phyloP scores from a whole-genome alignment of 768 basidiomycete species.

The Phaeolepiota aurea region DNA sequence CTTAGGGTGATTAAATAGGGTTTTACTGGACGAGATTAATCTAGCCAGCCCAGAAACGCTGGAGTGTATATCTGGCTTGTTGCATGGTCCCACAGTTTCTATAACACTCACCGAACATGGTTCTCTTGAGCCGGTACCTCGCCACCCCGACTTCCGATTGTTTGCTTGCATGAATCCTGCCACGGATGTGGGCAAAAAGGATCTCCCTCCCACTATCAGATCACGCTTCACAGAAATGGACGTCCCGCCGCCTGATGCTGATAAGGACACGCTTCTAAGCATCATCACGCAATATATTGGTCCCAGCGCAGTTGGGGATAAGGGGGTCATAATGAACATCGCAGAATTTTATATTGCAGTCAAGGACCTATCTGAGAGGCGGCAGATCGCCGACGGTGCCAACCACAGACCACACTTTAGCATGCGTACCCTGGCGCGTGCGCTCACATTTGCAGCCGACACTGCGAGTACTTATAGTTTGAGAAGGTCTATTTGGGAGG shows the following conservation, averaged over 20 bases:
- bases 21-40: slow-evolving; percentile 94
- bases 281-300: slow-evolving; percentile 91
- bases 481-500: slow-evolving; percentile 89
- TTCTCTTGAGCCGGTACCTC: slow-evolving; percentile 78
- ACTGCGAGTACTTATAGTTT: slow-evolving; percentile 70
- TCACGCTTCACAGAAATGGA: slow-evolving; percentile 93
- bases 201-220: slow-evolving; percentile 85
- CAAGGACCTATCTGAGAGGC: slow-evolving; percentile 63
- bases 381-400: slow-evolving; percentile 85
- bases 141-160: slow-evolving; percentile 91
- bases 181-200: slow-evolving; percentile 97
- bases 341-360: slow-evolving; percentile 85
- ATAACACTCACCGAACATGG: slow-evolving; percentile 93
- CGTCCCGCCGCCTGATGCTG: slow-evolving; percentile 89
- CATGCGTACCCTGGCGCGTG: slow-evolving; percentile 91
- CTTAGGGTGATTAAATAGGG: slow-evolving; percentile 36
- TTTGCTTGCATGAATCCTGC: slow-evolving; percentile 99
- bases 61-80: slow-evolving; percentile 83
- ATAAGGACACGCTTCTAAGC: slow-evolving; percentile 79
- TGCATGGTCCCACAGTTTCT: slow-evolving; percentile 80
- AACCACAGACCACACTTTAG: slow-evolving; percentile 93
- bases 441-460: slow-evolving; percentile 84
- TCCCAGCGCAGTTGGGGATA: slow-evolving; percentile 73
- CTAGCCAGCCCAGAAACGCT: slow-evolving; percentile 90
- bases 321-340: slow-evolving; percentile 79